phyloP scores from a whole-genome alignment of 257 asterid genomes.

The Buddleja alternifolia region DNA sequence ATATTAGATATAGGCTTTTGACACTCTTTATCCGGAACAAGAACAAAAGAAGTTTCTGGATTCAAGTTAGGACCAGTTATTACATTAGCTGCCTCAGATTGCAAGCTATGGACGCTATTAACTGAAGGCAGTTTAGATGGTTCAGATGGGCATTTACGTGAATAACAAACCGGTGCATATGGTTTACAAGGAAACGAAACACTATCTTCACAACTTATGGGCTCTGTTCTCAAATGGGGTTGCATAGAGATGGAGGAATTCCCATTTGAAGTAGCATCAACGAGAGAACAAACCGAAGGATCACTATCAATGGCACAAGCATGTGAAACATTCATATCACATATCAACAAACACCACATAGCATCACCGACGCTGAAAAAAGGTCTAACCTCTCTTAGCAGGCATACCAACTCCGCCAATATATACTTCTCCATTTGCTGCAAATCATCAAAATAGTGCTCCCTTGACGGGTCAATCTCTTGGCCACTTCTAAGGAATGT shows the following conservation, averaged over 20 bases:
- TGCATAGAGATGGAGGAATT: conserved; percentile 38
- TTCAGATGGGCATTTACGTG: conserved; percentile 37
- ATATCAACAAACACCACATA: conserved; percentile 78
- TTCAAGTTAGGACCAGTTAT: conserved; percentile 34
- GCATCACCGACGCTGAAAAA: conserved; percentile 76
- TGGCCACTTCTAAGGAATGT: conserved; percentile 55
- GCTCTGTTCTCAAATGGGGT: conserved; percentile 33
- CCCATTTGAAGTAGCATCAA: conserved; percentile 31
- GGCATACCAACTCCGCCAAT: conserved; percentile 73
- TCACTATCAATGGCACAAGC: conserved; percentile 70
- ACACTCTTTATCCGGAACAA: conserved; percentile 32
- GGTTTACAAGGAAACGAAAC: conserved; percentile 35
- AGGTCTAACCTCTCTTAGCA: conserved; percentile 64
- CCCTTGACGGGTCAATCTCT: conserved; percentile 45
- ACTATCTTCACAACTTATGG: conserved; percentile 37
- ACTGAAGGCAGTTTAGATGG: conserved; percentile 29
- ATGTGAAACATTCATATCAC: conserved; percentile 71
- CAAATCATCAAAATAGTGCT: conserved; percentile 60
- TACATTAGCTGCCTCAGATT: conserved; percentile 37
- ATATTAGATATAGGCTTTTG: conserved; percentile 34
- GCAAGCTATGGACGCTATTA: conserved; percentile 38
- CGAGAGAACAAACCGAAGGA: conserved; percentile 39
- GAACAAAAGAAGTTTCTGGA: conserved; percentile 30
- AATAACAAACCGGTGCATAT: conserved; percentile 37
- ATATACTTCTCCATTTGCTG: conserved; percentile 66